Evolutionary conservation across 768 basidiomycete genomes (phyloP).

Genomic region (Russula abietina): DNA sequence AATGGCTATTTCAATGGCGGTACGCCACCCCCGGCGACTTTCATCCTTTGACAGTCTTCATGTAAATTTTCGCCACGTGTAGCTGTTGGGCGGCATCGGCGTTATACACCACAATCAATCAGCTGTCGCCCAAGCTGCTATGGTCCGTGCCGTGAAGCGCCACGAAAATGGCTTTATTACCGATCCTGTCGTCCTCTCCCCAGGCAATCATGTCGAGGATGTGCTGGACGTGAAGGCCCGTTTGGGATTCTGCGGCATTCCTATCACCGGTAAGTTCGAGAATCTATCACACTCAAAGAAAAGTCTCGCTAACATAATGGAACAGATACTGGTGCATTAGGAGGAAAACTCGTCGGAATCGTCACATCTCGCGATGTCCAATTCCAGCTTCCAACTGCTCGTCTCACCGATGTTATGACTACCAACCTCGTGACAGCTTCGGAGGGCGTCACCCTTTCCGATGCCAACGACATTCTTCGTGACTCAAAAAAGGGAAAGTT

Average conservation of each 20-base stretch:
- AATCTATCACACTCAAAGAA: conserved; percentile 11
- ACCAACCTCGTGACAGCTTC: conserved; percentile 78
- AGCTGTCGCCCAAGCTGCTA: conserved; percentile 80
- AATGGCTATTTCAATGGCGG: conserved; percentile 91
- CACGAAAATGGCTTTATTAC: conserved; percentile 99
- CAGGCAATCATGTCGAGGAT: conserved; percentile 71
- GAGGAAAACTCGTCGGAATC: conserved; percentile 92
- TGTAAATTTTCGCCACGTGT: conserved; percentile 18
- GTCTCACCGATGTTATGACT: conserved; percentile 86
- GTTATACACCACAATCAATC: conserved; percentile 97
- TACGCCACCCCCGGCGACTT: conserved; percentile 35
- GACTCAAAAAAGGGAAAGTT: conserved; percentile 98
- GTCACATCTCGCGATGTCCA: conserved; percentile 96
- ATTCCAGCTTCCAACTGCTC: conserved; percentile 64
- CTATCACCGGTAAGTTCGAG: conserved; percentile 82
- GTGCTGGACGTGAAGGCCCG: conserved; percentile 89
- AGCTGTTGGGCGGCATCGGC: conserved; percentile 93
- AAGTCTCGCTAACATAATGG: conserved; percentile 26
- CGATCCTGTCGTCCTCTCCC: conserved; percentile 85
- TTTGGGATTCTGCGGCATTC: conserved; percentile 94
- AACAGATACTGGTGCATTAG: conserved; percentile 77
- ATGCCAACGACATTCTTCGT: conserved; percentile 92
- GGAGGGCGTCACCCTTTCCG: conserved; percentile 80
- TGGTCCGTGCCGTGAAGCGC: conserved; percentile 96
- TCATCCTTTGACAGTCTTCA: conserved; percentile 1